Base-by-base conservation (phyloP, 306 rosid species). In the Ochetophila trinervis region DNA sequence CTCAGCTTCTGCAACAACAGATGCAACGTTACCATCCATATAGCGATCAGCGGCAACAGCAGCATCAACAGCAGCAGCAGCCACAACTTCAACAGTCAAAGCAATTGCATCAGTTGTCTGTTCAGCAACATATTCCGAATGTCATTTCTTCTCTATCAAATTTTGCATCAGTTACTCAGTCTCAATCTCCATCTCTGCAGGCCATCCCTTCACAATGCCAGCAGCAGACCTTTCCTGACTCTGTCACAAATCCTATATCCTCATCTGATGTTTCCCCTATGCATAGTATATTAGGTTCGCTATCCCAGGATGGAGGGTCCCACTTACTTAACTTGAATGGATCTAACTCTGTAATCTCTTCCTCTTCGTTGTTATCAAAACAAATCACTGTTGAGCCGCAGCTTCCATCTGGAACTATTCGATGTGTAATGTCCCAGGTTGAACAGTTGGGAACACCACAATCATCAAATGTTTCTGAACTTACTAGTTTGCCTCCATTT, bases 301-400 rank as follows among this genome's bases (percentile, higher is more conserved):
- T 87, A 67, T 76, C 96, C 62, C 97, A 79, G 76, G 91, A 90
- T 67, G 95, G 86, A 58, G 65, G 89, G 48, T 74, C 96, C 53
- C 87, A 85, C 42, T 79, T 87, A 42, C 76, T 81, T 73, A 83
- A 84, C 76, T 69, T 87, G 44, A 69, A 86, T 8, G 82, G 91
- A 71, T 77, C 86, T 54, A 78, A 70, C 62, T 74, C 96, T 8
- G 80, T 79, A 79, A 74, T 90, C 18, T 78, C 83, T 72, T 74
- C 81, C 72, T 73, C 81, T 45, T 72, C 78, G 20, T 85, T 88
- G 87, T 76, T 88, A 56, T 75, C 91, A n/a, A 90, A 87, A 76
- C 96, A 84, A 55, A 73, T 80, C 50, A 75, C 91, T 2, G 82
- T 82, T 47, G 97, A 90, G 62, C 85, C 91, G 17, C 91, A 83